A percentile compares a stretch with the other conserved stretches of the same genome.
phyloP scores from a whole-genome alignment of 805 yeast species.

The Isabelozyma gotoi region DNA sequence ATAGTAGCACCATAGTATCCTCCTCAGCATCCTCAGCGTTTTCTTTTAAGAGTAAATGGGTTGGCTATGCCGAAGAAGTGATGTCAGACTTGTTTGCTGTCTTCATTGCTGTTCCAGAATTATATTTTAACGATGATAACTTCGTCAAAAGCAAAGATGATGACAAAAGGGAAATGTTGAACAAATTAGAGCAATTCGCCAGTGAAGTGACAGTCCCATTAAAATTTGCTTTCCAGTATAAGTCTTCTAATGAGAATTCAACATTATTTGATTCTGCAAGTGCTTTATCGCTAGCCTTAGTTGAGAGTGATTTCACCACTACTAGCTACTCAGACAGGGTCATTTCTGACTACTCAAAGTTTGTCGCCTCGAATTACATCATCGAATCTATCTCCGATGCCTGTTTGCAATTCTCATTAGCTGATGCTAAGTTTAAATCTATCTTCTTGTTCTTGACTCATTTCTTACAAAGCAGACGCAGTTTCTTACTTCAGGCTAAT shows the following conservation, averaged over 20 bases:
- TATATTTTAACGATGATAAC: constrained; percentile 28
- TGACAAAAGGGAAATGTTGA: constrained; percentile 11
- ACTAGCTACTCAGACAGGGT: not conserved
- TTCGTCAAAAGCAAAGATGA: constrained; percentile 17
- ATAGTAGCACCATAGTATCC: not conserved
- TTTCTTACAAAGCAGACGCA: constrained; percentile 27
- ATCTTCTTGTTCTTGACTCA: constrained; percentile 34
- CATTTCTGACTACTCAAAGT: constrained; percentile 23
- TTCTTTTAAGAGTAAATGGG: constrained; percentile 1
- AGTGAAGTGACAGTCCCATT: constrained; percentile 26
- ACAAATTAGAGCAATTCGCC: constrained; percentile 15
- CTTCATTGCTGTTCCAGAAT: constrained; percentile 31
- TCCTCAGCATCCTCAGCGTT: constrained; percentile 1
- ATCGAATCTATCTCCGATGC: constrained; percentile 35
- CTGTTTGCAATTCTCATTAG: constrained; percentile 29
- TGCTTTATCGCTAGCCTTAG: constrained; percentile 28
- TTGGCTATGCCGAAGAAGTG: constrained; percentile 24
- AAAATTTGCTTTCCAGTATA: constrained; percentile 20
- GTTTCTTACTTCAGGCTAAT: constrained; percentile 6
- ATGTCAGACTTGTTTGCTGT: constrained; percentile 31
- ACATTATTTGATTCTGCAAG: constrained; percentile 35
- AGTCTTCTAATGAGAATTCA: constrained; percentile 12
- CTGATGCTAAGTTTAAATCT: constrained; percentile 36
- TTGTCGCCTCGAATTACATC: constrained; percentile 26
- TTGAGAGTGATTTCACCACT: constrained; percentile 16